A percentile compares a stretch with the other conserved stretches of the same genome.
Evolutionary conservation across 805 yeast genomes (phyloP).

Genomic region (Ogataea paradorogensis): DNA sequence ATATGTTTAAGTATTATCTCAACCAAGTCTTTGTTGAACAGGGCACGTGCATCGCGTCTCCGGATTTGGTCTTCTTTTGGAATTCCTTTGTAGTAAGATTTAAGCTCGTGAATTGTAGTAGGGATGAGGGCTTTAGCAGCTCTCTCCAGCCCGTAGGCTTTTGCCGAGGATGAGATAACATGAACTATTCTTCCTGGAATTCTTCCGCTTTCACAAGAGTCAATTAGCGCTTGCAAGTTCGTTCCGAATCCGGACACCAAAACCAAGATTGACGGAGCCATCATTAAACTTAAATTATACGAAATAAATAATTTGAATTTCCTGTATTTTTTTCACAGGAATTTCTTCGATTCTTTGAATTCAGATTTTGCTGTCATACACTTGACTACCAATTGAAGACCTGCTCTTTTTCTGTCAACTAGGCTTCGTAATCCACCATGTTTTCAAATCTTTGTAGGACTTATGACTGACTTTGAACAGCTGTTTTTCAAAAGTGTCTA

Average conservation of each 20-base stretch:
- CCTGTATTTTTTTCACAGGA: conserved; percentile 2
- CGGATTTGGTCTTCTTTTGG: conserved; percentile 63
- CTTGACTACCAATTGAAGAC: no score
- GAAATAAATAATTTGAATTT: background rate
- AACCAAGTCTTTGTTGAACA: conserved; percentile 79
- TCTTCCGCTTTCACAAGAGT: conserved; percentile 47
- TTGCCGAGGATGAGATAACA: conserved; percentile 80
- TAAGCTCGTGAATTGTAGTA: conserved; percentile 68
- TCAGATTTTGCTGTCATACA: no score
- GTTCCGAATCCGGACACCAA: conserved; percentile 94
- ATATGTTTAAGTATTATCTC: conserved; percentile 50
- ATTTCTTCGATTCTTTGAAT: no score
- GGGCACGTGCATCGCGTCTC: conserved; percentile 60
- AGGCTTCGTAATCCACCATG: conserved; percentile 22
- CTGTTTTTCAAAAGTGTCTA: conserved; percentile 75
- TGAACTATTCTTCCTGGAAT: conserved; percentile 54
- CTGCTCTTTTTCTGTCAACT: background rate
- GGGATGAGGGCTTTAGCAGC: conserved; percentile 71
- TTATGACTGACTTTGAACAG: conserved; percentile 54
- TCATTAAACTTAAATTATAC: background rate
- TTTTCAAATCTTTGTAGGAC: conserved; percentile 27
- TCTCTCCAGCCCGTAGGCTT: conserved; percentile 85
- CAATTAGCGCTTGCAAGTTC: conserved; percentile 92
- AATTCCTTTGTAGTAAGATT: conserved; percentile 67
- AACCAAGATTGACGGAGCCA: conserved; percentile 52